phyloP scores from a whole-genome alignment of 2,329 filamentous ascomycete genomes.

The Colletotrichum horii region DNA sequence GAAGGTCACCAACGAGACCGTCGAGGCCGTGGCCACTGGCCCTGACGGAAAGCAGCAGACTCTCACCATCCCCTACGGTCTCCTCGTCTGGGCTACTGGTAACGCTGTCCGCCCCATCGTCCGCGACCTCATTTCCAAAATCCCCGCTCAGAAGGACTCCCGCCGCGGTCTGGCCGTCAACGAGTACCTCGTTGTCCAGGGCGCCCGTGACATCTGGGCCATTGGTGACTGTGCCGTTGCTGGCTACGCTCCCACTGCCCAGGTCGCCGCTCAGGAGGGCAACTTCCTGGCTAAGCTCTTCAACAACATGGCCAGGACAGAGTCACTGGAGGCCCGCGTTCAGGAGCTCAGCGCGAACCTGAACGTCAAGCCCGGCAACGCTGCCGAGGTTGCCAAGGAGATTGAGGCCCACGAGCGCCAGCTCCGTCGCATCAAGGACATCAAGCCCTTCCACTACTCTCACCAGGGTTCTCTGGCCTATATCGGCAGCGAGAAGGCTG shows the following conservation, averaged over 20 bases:
- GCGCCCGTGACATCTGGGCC: constrained; percentile 96
- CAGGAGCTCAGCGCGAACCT: constrained; percentile 68
- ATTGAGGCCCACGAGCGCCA: constrained; percentile 89
- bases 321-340: constrained; percentile 79
- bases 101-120: constrained; percentile 91
- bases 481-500: constrained; percentile 97
- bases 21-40: constrained; percentile 84
- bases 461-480: constrained; percentile 97
- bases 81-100: constrained; percentile 97
- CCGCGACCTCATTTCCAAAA: constrained; percentile 88
- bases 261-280: constrained; percentile 95
- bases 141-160: constrained; percentile 94
- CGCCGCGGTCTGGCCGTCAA: constrained; percentile 95
- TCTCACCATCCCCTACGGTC: constrained; percentile 87
- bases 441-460: constrained; percentile 98
- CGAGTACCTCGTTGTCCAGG: constrained; percentile 98
- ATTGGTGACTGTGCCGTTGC: constrained; percentile 97
- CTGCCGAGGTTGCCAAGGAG: constrained; percentile 72
- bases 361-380: constrained; percentile 66
- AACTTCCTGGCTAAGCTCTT: constrained; percentile 93
- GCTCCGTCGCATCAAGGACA: constrained; percentile 86
- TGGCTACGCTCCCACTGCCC: constrained; percentile 96
- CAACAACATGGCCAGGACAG: constrained; percentile 98
- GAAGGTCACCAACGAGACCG: constrained; percentile 89
- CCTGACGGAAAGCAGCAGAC: constrained; percentile 85